phyloP scores from a whole-genome alignment of 2,329 filamentous ascomycete genomes.

The Phyllosticta ampelicida region DNA sequence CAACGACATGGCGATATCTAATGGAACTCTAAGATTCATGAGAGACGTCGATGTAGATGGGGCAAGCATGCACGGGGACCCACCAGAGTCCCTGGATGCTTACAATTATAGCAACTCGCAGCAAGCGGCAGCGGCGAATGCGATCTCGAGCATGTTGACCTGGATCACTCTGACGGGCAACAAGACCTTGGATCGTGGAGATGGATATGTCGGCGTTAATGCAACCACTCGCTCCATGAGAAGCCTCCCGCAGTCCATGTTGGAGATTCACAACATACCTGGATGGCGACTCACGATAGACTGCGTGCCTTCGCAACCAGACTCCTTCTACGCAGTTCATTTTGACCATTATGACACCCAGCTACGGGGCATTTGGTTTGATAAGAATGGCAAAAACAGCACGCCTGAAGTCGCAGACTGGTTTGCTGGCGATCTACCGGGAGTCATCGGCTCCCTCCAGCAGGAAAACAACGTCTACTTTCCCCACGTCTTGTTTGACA shows the following conservation, averaged over 20 bases:
- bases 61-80: background rate
- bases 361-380: background rate
- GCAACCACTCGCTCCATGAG: background rate
- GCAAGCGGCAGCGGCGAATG: background rate
- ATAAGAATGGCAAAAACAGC: background rate
- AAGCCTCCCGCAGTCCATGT: conserved; percentile 3
- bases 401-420: background rate
- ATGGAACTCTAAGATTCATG: background rate
- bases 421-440: background rate
- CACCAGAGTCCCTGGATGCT: background rate
- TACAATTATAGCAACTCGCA: background rate
- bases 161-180: background rate
- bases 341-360: background rate
- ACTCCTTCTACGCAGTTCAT: background rate
- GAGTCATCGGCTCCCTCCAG: background rate
- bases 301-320: background rate
- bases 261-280: conserved; percentile 1
- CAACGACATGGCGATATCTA: background rate
- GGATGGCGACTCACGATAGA: conserved; percentile 7
- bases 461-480: background rate
- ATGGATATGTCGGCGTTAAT: conserved; percentile 4
- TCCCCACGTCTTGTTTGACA: background rate
- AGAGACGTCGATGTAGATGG: background rate
- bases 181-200: background rate
- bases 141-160: conserved; percentile 1